Base-by-base conservation (phyloP, 225 moss, liverwort and hornwort genomes). In the Ulota crispa region DNA sequence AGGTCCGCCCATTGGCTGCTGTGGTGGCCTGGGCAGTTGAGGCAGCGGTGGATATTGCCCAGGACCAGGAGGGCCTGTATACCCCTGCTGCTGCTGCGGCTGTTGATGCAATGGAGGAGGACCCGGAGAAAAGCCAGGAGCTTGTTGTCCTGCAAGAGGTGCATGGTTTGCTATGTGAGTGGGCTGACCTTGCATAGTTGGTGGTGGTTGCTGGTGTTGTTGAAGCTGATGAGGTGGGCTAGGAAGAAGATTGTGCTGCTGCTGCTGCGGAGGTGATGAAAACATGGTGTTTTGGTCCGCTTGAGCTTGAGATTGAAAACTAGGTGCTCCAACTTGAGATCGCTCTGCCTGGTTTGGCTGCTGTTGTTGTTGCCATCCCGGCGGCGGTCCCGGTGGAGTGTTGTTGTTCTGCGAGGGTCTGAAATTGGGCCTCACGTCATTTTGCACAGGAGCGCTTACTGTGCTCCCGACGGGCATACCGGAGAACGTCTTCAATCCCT, bases 1-100 rank as follows among this genome's bases (percentile, higher is more conserved):
- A 27, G 73, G 82, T 19, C 72, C 88, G 43, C 86, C 90, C 91
- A 91, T 86, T 11, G 88, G 91, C 73, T 85, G 86, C 77, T 88
- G 88, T 73, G 87, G 90, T 41, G 91, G 89, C 78, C 93, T 93
- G 43, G 90, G 91, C 83, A 90, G 85, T 77, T 91, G 90, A 3
- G 91, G 89, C 39, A 92, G 89, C 53, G 88, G 94, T 32, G 90
- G 87, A 69, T 81, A 77, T 82, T 91, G 91, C 59, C 80, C 66
- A 73, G 87, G 67, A 27, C 80, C 89, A 32, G 90, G 82, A 63
- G 91, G 84, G 21, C 86, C 88, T 50, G 85, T 37, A 11, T 78
- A 89, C 10, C 88, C 87, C 32, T 86, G 88, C 63, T 80, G 80
- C 54, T 90, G 90, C 42, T 86, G 88, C 76, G 39, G 88, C 62